Evolutionary conservation across 2,329 filamentous ascomycete species (phyloP), one percentile per base, ranked within the genome.

Genomic region (Cercospora berteroae): DNA sequence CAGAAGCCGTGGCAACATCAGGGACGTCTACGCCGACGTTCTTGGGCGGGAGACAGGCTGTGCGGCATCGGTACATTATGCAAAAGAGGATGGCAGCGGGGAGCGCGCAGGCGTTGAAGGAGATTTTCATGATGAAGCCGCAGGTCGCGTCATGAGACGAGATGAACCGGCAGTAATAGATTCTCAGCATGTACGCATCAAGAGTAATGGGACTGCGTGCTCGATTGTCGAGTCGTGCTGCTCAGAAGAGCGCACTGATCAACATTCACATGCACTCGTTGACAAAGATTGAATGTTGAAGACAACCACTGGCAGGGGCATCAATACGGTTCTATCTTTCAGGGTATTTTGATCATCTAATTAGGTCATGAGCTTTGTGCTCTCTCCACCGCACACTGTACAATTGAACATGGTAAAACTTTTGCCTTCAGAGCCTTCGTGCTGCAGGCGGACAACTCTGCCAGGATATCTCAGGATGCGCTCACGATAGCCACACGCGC

Each of bases 81-180:
- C 92, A 95, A 74, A 98, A 98, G 83, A 89, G 88, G 74, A 87
- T 90, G 82, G 93, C 94, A 2, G 86, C 93, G 67, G 86, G 93
- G 82, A 91, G 97, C 78, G 86, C 89, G 59, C 88, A 90, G 75
- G 92, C 93, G 13, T 80, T 98, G 76, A 94, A 94, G 78, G 93
- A 97, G 87, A 91, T 91, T 75, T 89, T 90, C 72, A 90, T 90
- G 89, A 84, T 90, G 66, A 90, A 90, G 71, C 72, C 80, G 57
- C 67, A 69, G 57, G 65, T 70, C 25, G 67, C 71, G 27, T 64
- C 71, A 16, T 72, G 62, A 69, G 13, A 65, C 29, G 56, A 50
- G 52, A 29, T n/a, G 6, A 16, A 31, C 20, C 55, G 55, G 18
- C 18, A 58, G 55, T 29, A 23, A 55, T 55, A 55, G 29, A 58